phyloP scores from a whole-genome alignment of 805 yeast genomes.

The Teunomyces aglyptinius region DNA sequence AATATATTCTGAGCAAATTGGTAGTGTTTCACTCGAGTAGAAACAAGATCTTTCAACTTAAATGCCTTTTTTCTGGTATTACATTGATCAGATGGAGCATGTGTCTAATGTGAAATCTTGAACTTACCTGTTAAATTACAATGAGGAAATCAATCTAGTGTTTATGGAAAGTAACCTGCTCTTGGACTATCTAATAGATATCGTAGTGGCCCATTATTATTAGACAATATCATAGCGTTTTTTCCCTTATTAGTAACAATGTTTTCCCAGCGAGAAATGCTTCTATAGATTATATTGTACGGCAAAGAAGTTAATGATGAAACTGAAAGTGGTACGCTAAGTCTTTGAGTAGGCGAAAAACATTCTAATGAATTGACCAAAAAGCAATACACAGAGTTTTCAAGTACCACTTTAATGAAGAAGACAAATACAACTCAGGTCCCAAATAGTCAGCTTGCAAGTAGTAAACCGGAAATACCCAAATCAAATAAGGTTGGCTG shows the following conservation, averaged over 20 bases:
- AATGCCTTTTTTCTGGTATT: no score
- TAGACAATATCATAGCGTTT: not conserved
- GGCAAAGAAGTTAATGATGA: conserved; percentile 33
- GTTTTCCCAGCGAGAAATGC: conserved; percentile 10
- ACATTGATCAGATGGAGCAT: no score
- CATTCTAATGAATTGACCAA: conserved; percentile 34
- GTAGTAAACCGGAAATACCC: conserved; percentile 22
- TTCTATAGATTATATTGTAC: conserved; percentile 26
- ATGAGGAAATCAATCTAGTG: not conserved
- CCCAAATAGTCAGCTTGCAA: conserved; percentile 27
- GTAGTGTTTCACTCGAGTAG: no score
- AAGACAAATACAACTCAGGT: conserved; percentile 22
- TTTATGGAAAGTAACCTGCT: conserved; percentile 22
- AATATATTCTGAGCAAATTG: no score
- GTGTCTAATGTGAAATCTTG: no score
- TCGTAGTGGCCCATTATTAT: no score
- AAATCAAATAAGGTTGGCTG: conserved; percentile 32
- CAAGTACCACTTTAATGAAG: conserved; percentile 25
- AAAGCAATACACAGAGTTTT: conserved; percentile 23
- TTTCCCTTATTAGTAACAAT: not conserved
- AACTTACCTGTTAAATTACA: not conserved
- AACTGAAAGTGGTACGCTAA: conserved; percentile 31
- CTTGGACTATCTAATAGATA: no score
- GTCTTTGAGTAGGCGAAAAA: conserved; percentile 24
- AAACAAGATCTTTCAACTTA: no score